Evolutionary conservation across 2,329 filamentous ascomycete genomes (phyloP).

Genomic region (Piedraia hortae): DNA sequence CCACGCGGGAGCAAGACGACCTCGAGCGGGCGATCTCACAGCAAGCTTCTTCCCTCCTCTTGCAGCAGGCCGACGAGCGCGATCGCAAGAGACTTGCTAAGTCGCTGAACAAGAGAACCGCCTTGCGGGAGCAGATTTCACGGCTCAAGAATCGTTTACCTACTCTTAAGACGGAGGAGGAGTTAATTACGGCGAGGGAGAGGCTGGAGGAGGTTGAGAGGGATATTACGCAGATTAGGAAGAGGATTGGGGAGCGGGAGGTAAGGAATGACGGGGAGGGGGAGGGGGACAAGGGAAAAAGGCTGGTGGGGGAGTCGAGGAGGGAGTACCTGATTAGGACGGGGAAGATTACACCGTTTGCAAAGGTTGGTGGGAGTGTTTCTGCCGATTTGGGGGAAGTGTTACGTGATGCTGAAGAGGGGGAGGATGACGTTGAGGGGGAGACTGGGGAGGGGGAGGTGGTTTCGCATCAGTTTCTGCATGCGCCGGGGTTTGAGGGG

Average conservation of each 20-base stretch:
- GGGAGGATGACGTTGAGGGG: slow-evolving; percentile 17
- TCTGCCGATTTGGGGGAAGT: slow-evolving; percentile 48
- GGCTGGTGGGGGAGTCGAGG: slow-evolving; percentile 52
- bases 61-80: slow-evolving; percentile 33
- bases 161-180: slow-evolving; percentile 30
- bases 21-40: slow-evolving; percentile 61
- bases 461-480: slow-evolving; percentile 21
- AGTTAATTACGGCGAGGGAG: slow-evolving; percentile 37
- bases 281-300: slow-evolving; percentile 20
- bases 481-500: slow-evolving; percentile 20
- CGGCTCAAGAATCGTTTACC: slow-evolving; percentile 30
- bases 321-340: slow-evolving; percentile 82
- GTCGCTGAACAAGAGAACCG: slow-evolving; percentile 23
- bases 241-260: slow-evolving; percentile 45
- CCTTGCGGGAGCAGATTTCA: slow-evolving; percentile 36
- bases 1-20: slow-evolving; percentile 61
- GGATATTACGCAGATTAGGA: slow-evolving; percentile 56
- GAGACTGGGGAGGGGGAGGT: slow-evolving; percentile 10
- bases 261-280: slow-evolving; percentile 21
- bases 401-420: slow-evolving; percentile 58
- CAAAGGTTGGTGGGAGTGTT: slow-evolving; percentile 40
- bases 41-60: slow-evolving; percentile 32
- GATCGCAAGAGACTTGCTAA: slow-evolving; percentile 35
- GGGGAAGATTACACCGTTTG: slow-evolving; percentile 91
- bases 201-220: slow-evolving; percentile 36